Evolutionary conservation across 495 filamentous ascomycete genomes (phyloP).

Genomic region (Lindgomyces ingoldianus): DNA sequence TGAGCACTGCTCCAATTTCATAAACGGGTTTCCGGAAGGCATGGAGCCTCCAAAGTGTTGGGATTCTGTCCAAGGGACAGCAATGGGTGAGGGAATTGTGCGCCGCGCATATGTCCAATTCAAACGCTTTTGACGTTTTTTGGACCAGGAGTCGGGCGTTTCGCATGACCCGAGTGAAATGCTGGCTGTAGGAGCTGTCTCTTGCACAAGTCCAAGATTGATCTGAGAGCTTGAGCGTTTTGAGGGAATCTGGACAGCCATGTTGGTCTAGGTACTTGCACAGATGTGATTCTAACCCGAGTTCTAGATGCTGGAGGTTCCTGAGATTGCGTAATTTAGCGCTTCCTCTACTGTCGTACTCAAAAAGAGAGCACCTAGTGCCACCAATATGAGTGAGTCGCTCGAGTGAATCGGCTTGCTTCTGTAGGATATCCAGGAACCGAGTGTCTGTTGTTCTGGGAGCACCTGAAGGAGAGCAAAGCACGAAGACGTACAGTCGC

Average conservation of each 20-base stretch:
- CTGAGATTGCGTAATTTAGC: slow-evolving; percentile 4
- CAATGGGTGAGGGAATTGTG: background rate
- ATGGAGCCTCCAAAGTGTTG: background rate
- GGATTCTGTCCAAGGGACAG: background rate
- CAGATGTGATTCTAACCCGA: slow-evolving; percentile 20
- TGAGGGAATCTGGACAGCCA: slow-evolving; percentile 13
- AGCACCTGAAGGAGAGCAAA: background rate
- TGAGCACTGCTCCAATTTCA: slow-evolving; percentile 7
- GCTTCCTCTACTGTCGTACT: background rate
- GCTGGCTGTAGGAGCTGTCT: background rate
- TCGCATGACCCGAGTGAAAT: background rate
- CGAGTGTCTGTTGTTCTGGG: background rate
- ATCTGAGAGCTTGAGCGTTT: slow-evolving; percentile 16
- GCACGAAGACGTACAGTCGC: slow-evolving; percentile 21
- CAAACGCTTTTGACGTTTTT: background rate
- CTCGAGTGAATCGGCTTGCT: slow-evolving; percentile 29
- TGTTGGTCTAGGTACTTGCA: background rate
- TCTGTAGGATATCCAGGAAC: slow-evolving; percentile 20
- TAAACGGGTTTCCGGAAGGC: slow-evolving; percentile 18
- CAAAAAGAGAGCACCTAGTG: background rate
- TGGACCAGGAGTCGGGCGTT: background rate
- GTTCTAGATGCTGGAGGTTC: slow-evolving; percentile 13
- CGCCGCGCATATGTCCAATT: slow-evolving; percentile 8
- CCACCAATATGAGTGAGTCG: slow-evolving; percentile 20
- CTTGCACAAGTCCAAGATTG: background rate